Evolutionary conservation across 1,139 yeast genomes (phyloP), one percentile per base, ranked within the genome.

Genomic region (Blastobotrys serpentis): DNA sequence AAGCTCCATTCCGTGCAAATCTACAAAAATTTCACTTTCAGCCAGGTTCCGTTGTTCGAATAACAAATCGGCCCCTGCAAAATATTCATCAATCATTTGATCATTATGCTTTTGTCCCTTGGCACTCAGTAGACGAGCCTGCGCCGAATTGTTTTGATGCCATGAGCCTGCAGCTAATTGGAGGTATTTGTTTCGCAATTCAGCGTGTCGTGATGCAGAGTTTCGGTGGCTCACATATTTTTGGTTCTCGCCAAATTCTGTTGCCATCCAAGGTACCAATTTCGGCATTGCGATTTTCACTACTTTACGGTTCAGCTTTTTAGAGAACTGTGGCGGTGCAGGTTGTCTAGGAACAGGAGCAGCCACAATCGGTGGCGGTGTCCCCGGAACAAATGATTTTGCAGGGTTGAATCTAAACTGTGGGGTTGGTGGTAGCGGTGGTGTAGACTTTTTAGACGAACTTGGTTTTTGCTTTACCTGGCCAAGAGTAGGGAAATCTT

Each of bases 1-100:
- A 19, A 69, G 60, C 38, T 69, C 68, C 45, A 67, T 50, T 0
- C 74, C 75, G 49, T 70, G 74, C 50, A 71, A 58, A 48, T 71
- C 76, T 36, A 66, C 57, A 62, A 66, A 71, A 1, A 63, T 48
- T 44, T 65, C 69, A 22, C 55, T 48, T n/a, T 52, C 57, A 2
- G 58, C 56, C 13, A 23, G 26, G 3, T 40, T 40, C 13, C 64
- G 52, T 34, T 57, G 60, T 7, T 55, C 58, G 47, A 53, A 57
- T 21, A 66, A 54, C 13, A 61, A 32, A 10, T 58, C 59, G 1
- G 67, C 59, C 6, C 64, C 70, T 11, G 47, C 42, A 7, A 50
- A 46, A 38, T 63, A 58, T 8, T 52, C 56, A 3, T 54, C 57
- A 17, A 59, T 53, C 68, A 66, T 65, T 25, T 52, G 47, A 13